Evolutionary conservation across 2,329 filamentous ascomycete species (phyloP), one percentile per base, ranked within the genome.

Genomic region (Colletotrichum abscissum): DNA sequence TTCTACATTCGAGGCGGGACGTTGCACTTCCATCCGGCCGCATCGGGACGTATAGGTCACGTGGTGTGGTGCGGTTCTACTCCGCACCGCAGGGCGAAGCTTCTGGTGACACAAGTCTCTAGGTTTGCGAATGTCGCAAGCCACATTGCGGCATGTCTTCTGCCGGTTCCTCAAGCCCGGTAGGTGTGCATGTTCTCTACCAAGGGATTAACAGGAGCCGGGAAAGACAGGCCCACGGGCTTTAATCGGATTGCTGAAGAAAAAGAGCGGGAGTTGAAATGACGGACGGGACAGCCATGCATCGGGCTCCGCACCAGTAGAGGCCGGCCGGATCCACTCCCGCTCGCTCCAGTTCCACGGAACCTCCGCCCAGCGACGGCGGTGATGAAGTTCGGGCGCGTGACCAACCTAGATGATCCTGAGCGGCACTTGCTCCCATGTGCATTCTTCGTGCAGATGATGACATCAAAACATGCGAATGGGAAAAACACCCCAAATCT

Each of bases 41-140:
- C 54, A 55, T 58, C 59, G 46, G 67, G 60, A 24, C 14, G 35
- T 14, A 19, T 12, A 3, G 67, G 60, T 73, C 71, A 73, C 71
- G 71, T 73, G 71, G 71, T 49, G 19, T 49, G 42, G 42, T 46
- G 42, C 42, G 30, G 42, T 11, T 5, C 19, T 73, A 65, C 71
- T 71, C 71, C 67, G 67, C 71, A 70, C 69, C 35, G 28, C 35
- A 42, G 54, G 24, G 46, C 67, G 67, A 73, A 71, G 60, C 67
- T 73, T 71, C 71, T 70, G 60, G 60, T 26, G 46, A 52, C 46
- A 63, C 26, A 28, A 22, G 60, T 19, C 56, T 14, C 49, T 11
- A 22, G 33, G 49, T 63, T 57, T 11, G 54, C 38, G 26, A 49
- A 33, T 72, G 70, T 60, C 55, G 67, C 46, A 69, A 60, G 33